Percentiles rank a stretch among this genome's conserved stretches.
These are phyloP conservation scores for Phytophthora ohioensis DNA, from an alignment of 352 stramenopile genomes.

Conservation along the genomic window DNA sequence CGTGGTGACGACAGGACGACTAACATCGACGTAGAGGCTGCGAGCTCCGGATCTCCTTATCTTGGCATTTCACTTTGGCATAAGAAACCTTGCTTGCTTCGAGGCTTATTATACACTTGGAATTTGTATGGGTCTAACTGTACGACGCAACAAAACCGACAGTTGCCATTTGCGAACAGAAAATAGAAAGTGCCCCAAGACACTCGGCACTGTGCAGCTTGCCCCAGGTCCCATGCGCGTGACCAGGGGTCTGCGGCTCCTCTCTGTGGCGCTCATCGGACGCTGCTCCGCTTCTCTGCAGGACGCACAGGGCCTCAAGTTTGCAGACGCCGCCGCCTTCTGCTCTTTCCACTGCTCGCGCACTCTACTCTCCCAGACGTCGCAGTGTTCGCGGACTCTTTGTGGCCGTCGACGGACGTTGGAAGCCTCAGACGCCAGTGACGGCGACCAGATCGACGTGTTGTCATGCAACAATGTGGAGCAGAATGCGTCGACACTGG, in stretches of 20 bases:
- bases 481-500: slow-evolving; percentile 39
- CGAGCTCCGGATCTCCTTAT: slow-evolving; percentile 1
- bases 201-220: slow-evolving; percentile 12
- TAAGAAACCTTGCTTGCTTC: background rate
- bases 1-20: slow-evolving; percentile 17
- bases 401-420: slow-evolving; percentile 24
- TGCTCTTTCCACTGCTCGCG: slow-evolving; percentile 69
- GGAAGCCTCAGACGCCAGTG: slow-evolving; percentile 12
- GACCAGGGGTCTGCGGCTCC: slow-evolving; percentile 10
- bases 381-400: slow-evolving; percentile 32
- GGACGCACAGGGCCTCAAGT: slow-evolving; percentile 57
- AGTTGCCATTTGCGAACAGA: slow-evolving; percentile 36
- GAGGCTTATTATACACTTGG: slow-evolving; percentile 3
- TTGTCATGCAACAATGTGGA: slow-evolving; percentile 50
- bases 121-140: slow-evolving; percentile 10
- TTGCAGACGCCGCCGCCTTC: slow-evolving; percentile 51
- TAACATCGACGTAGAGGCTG: slow-evolving; percentile 1
- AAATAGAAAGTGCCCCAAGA: slow-evolving; percentile 19
- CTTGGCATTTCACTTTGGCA: background rate
- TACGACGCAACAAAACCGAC: slow-evolving; percentile 19
- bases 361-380: slow-evolving; percentile 27
- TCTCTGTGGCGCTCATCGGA: slow-evolving; percentile 20
- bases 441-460: slow-evolving; percentile 40
- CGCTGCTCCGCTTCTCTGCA: slow-evolving; percentile 28
- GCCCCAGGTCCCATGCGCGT: slow-evolving; percentile 21